Conservation (phyloP, 345 rosid species). For the Eucalyptus dawsonii region DNA sequence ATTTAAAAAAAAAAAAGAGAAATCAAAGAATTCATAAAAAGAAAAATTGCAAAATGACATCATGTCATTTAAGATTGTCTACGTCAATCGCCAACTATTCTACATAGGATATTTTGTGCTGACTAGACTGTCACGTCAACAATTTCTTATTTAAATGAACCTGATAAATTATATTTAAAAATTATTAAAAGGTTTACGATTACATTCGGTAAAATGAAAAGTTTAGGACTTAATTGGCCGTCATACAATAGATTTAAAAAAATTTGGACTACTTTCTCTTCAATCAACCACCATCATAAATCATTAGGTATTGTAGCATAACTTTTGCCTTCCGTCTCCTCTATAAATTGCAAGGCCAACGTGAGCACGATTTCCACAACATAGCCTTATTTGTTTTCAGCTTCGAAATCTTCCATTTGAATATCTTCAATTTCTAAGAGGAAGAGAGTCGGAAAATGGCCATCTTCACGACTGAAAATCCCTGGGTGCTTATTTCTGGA, state of each 20-base stretch:
- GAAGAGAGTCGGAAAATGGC: not conserved
- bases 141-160: not conserved
- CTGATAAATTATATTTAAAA: not conserved
- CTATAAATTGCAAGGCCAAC: not conserved
- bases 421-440: not conserved
- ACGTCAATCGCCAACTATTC: not conserved
- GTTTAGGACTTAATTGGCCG: not conserved
- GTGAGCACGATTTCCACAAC: not conserved
- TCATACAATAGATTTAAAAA: not conserved
- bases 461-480: not conserved
- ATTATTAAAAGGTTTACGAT: not conserved
- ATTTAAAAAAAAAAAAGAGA: not conserved
- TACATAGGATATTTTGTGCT: not conserved
- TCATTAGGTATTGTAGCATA: not conserved
- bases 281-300: not conserved
- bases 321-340: not conserved
- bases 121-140: not conserved
- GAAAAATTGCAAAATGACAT: not conserved
- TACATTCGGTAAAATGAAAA: not conserved
- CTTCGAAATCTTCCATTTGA: not conserved
- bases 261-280: not conserved
- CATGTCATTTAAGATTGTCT: not conserved
- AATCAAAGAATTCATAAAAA: not conserved
- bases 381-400: not conserved
- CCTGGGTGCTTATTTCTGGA: constrained; percentile 11